Evolutionary conservation across 495 filamentous ascomycete genomes (phyloP).

Genomic region (Cryomyces antarcticus): DNA sequence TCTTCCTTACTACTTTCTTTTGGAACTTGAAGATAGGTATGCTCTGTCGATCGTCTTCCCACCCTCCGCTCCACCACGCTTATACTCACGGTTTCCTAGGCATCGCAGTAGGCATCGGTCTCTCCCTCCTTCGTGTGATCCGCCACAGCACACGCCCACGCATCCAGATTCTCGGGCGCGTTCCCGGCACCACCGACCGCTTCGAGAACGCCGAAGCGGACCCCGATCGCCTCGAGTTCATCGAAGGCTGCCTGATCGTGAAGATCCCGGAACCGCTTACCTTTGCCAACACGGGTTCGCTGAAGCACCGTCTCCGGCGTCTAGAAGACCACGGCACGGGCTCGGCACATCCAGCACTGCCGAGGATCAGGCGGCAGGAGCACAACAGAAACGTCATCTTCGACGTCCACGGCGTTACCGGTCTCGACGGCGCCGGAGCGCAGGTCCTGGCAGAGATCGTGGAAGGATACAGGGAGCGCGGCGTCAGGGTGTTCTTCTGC

Average conservation of each 20-base stretch:
- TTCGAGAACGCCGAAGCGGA: slow-evolving; percentile 82
- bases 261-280: slow-evolving; percentile 95
- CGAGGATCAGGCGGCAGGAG: slow-evolving; percentile 46
- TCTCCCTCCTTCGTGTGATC: slow-evolving; percentile 61
- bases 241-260: slow-evolving; percentile 83
- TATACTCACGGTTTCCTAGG: slow-evolving; percentile 29
- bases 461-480: slow-evolving; percentile 44
- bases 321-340: slow-evolving; percentile 75
- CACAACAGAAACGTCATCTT: slow-evolving; percentile 85
- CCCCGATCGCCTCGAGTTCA: slow-evolving; percentile 57
- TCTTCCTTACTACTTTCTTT: slow-evolving; percentile 84
- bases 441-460: slow-evolving; percentile 88
- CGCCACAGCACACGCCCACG: slow-evolving; percentile 75
- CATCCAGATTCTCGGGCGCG: slow-evolving; percentile 89
- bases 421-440: slow-evolving; percentile 76
- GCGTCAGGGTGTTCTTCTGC: slow-evolving; percentile 75
- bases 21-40: slow-evolving; percentile 24
- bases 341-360: slow-evolving; percentile 69
- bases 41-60: no score
- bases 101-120: slow-evolving; percentile 14
- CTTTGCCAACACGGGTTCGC: slow-evolving; percentile 87
- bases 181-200: slow-evolving; percentile 49
- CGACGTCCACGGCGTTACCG: slow-evolving; percentile 86
- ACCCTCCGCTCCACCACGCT: slow-evolving; percentile 22
- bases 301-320: slow-evolving; percentile 63